Percentiles rank a stretch among this genome's conserved stretches.
phyloP scores from a whole-genome alignment of 805 yeast species.

The Candida patagonica region DNA sequence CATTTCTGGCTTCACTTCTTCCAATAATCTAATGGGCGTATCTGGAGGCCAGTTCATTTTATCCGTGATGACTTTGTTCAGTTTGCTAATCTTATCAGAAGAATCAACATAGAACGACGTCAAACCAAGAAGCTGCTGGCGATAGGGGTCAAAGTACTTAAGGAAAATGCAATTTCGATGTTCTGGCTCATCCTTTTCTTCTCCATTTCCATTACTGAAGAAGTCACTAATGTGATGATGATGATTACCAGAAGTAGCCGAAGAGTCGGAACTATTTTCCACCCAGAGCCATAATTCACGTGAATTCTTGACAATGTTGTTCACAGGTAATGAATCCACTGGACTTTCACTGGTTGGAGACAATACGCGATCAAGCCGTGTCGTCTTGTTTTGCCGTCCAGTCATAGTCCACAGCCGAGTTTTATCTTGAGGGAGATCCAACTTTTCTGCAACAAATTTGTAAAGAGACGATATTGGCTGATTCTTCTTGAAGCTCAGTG shows the following conservation, averaged over 20 bases:
- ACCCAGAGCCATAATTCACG: constrained; percentile 52
- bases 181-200: constrained; percentile 5
- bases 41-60: constrained; percentile 24
- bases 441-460: constrained; percentile 37
- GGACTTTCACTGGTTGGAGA: constrained; percentile 15
- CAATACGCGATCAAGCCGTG: constrained; percentile 47
- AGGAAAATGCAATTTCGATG: constrained; percentile 27
- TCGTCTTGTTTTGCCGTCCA: constrained; percentile 61
- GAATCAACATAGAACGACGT: constrained; percentile 48
- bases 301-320: constrained; percentile 25
- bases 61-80: constrained; percentile 20
- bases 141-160: constrained; percentile 54
- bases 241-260: constrained; percentile 8
- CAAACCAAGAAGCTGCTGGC: constrained; percentile 53
- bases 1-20: constrained; percentile 29
- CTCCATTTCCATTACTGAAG: background rate
- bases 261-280: constrained; percentile 29
- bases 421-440: constrained; percentile 28
- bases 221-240: background rate
- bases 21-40: constrained; percentile 22
- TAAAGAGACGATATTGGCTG: constrained; percentile 43
- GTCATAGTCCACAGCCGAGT: constrained; percentile 58
- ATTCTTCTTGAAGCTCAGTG: constrained; percentile 47
- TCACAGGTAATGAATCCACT: constrained; percentile 43
- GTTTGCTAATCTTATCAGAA: constrained; percentile 33